phyloP scores from a whole-genome alignment of 352 stramenopile genomes.

The Globisporangium iwayamae region DNA sequence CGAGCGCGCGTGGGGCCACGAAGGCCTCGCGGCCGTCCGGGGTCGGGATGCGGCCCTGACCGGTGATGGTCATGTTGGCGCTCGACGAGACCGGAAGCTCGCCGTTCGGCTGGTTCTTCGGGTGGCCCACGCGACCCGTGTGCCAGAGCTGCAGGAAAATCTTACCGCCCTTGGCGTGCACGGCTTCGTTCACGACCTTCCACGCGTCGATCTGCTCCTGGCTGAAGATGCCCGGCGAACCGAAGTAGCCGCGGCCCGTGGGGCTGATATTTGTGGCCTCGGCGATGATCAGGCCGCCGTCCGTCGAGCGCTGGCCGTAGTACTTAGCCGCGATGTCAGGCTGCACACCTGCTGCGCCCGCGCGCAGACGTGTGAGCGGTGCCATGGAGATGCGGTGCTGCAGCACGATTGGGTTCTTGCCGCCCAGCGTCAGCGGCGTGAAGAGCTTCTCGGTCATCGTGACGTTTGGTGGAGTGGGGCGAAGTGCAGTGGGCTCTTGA shows the following conservation, averaged over 20 bases:
- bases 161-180: slow-evolving; percentile 53
- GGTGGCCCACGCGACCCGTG: slow-evolving; percentile 50
- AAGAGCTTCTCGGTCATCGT: slow-evolving; percentile 24
- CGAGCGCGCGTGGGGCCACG: slow-evolving; percentile 48
- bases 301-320: slow-evolving; percentile 52
- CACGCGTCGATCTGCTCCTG: slow-evolving; percentile 34
- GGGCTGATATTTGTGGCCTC: slow-evolving; percentile 55
- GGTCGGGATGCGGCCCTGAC: slow-evolving; percentile 16
- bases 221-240: slow-evolving; percentile 36
- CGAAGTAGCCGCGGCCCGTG: slow-evolving; percentile 19
- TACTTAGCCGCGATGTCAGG: slow-evolving; percentile 46
- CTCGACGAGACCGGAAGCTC: slow-evolving; percentile 34
- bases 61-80: slow-evolving; percentile 11
- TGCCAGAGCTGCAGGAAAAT: slow-evolving; percentile 82
- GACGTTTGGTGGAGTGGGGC: no score
- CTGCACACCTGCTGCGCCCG: slow-evolving; percentile 29
- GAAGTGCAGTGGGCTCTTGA: not conserved
- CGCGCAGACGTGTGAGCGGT: slow-evolving; percentile 33
- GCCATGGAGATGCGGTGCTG: slow-evolving; percentile 43
- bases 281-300: slow-evolving; percentile 56
- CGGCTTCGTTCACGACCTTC: slow-evolving; percentile 42
- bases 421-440: slow-evolving; percentile 22
- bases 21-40: slow-evolving; percentile 20
- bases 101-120: slow-evolving; percentile 33
- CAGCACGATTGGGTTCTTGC: slow-evolving; percentile 27